phyloP scores from a whole-genome alignment of 108 stramenopile genomes.

The Aurantiochytrium sp. region DNA sequence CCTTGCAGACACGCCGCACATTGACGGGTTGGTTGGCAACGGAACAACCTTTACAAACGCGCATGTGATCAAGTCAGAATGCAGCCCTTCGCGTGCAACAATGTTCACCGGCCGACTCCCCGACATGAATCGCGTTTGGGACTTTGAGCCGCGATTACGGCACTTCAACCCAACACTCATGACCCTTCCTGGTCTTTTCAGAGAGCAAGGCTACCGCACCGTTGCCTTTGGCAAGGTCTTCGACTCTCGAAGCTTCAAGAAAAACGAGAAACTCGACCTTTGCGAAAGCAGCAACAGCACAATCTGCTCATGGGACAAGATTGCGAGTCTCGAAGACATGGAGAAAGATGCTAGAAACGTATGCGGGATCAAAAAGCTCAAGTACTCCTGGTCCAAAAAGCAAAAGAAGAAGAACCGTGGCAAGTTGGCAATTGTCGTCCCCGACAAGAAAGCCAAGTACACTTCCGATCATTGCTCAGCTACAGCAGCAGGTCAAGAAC shows the following conservation, averaged over 20 bases:
- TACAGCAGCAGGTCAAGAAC: background rate
- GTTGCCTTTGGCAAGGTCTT: background rate
- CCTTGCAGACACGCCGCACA: background rate
- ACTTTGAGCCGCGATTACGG: background rate
- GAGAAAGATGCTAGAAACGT: background rate
- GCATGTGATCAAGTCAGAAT: background rate
- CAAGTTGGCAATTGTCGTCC: background rate
- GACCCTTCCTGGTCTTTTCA: background rate
- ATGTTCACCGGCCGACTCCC: background rate
- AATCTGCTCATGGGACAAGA: background rate
- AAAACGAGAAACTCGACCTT: background rate
- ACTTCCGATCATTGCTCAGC: background rate
- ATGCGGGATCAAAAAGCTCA: background rate
- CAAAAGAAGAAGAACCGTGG: background rate
- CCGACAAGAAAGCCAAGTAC: background rate
- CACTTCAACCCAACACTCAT: background rate
- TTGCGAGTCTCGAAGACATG: background rate
- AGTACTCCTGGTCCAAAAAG: background rate
- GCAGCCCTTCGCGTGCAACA: background rate
- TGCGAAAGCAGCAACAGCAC: background rate
- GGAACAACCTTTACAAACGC: background rate
- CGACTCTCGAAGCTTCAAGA: background rate
- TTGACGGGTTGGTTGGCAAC: background rate
- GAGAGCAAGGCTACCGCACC: background rate
- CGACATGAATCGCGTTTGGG: slow-evolving; percentile 3